Base-by-base conservation (phyloP, 1,284 basidiomycete species). In the Prillingera fragicola region DNA sequence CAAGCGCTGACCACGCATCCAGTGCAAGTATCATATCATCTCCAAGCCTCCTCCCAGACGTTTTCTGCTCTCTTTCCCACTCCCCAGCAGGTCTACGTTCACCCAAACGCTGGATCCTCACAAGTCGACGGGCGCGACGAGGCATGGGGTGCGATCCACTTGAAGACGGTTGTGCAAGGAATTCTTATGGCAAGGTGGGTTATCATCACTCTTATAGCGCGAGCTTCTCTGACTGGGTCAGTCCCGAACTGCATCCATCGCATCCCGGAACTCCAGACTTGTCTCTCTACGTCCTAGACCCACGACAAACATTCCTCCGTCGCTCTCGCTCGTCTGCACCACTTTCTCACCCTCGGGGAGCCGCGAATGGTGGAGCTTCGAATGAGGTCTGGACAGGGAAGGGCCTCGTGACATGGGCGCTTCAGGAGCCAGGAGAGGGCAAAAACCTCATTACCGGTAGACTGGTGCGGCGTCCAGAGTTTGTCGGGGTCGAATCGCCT, bases 401-500 rank as follows among this genome's bases (percentile, higher is more conserved):
- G 38, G 67, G 67, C 0, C 48, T 68, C 2, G 47, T 69, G 22
- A 59, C 54, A 25, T 65, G 65, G 64, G 64, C 65, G 22, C 47
- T 68, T 4, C 52, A 55, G 2, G 67, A 69, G 40, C 57, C 60
- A 4, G 62, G 62, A 18, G 50, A 53, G 23, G 65, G 65, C 8
- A 69, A 68, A 49, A 65, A 59, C 33, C 55, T 69, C 35, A 67
- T 69, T 38, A 68, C 65, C 2, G 67, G 67, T 14, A 48, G 67
- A 26, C 45, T 69, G 10, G 45, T 61, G 10, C 22, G 45, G 45
- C 27, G 33, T 13, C 17, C 45, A 43, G 33, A 43, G 27, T 37
- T 50, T 23, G 27, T 36, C 21, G 27, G n/a, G 13, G 23, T 44
- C 15, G 15, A 21, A 4, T 25, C 25, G 5, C 17, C 22, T 2